Evolutionary conservation across 768 basidiomycete species (phyloP).

Genomic region (Collybia sordida): DNA sequence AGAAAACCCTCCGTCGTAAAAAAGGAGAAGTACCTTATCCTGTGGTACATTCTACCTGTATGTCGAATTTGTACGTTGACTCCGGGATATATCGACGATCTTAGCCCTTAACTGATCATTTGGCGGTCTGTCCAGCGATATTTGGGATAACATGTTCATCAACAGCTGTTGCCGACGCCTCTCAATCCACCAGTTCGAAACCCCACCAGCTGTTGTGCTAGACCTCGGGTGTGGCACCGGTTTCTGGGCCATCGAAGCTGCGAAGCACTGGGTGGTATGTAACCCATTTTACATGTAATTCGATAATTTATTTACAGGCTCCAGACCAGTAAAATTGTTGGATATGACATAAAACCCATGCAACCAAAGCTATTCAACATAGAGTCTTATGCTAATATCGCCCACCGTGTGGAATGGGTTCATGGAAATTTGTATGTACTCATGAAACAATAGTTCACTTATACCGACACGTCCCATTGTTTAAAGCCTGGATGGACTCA

Average conservation of each 20-base stretch:
- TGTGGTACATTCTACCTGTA: slow-evolving; percentile 43
- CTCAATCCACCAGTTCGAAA: slow-evolving; percentile 53
- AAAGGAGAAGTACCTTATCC: slow-evolving; percentile 57
- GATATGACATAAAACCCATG: slow-evolving; percentile 54
- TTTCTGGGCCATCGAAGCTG: slow-evolving; percentile 70
- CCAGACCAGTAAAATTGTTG: slow-evolving; percentile 55
- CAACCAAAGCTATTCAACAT: slow-evolving; percentile 50
- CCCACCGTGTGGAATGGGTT: slow-evolving; percentile 60
- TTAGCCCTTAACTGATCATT: too few species aligned
- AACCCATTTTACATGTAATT: background rate
- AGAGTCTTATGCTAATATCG: slow-evolving; percentile 37
- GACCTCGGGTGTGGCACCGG: slow-evolving; percentile 76
- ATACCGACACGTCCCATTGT: slow-evolving; percentile 5
- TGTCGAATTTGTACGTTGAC: slow-evolving; percentile 53
- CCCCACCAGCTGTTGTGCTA: slow-evolving; percentile 52
- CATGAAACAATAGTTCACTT: slow-evolving; percentile 1
- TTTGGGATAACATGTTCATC: slow-evolving; percentile 72
- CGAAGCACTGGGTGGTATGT: slow-evolving; percentile 62
- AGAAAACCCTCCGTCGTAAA: slow-evolving; percentile 39
- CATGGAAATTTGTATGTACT: slow-evolving; percentile 62
- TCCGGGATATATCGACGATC: background rate
- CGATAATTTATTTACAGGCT: background rate
- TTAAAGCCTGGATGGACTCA: slow-evolving; percentile 60
- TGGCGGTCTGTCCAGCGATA: slow-evolving; percentile 43
- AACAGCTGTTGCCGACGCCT: slow-evolving; percentile 44